Evolutionary conservation across 352 stramenopile species (phyloP).

Genomic region (Phytopythium sindhum): DNA sequence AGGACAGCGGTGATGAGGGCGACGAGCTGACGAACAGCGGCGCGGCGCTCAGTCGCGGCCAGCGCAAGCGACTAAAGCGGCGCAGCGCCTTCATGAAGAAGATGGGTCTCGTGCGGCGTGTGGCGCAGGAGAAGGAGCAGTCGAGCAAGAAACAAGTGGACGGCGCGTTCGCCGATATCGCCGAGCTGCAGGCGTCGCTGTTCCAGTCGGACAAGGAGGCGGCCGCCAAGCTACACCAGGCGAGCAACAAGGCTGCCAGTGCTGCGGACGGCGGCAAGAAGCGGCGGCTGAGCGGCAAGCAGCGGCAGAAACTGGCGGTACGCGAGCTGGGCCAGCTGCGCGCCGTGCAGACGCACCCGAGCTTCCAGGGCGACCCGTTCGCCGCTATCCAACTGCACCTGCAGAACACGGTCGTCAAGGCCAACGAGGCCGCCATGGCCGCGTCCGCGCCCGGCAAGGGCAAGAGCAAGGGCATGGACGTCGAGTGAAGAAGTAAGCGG

Average conservation of each 20-base stretch:
- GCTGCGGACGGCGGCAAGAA: slow-evolving; percentile 15
- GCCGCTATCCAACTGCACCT: slow-evolving; percentile 84
- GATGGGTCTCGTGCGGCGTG: slow-evolving; percentile 78
- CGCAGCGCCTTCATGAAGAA: slow-evolving; percentile 82
- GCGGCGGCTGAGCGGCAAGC: slow-evolving; percentile 73
- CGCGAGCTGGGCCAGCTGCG: slow-evolving; percentile 81
- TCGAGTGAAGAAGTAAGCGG: slow-evolving; percentile 12
- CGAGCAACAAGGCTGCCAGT: slow-evolving; percentile 13
- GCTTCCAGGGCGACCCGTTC: slow-evolving; percentile 83
- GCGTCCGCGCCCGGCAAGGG: slow-evolving; percentile 27
- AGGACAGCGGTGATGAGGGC: slow-evolving; percentile 24
- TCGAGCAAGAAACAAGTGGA: slow-evolving; percentile 40
- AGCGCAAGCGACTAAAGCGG: slow-evolving; percentile 83
- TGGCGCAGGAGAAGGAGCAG: slow-evolving; percentile 49
- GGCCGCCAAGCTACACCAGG: slow-evolving; percentile 25
- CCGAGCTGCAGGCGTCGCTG: slow-evolving; percentile 67
- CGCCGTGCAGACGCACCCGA: slow-evolving; percentile 76
- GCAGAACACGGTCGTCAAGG: slow-evolving; percentile 82
- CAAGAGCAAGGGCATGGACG: slow-evolving; percentile 39
- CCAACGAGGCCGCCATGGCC: slow-evolving; percentile 57
- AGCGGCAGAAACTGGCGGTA: slow-evolving; percentile 82
- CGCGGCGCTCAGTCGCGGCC: slow-evolving; percentile 63
- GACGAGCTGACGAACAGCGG: slow-evolving; percentile 4
- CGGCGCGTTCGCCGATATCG: slow-evolving; percentile 68
- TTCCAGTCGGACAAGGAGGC: slow-evolving; percentile 48